Evolutionary conservation across 257 asterid species (phyloP).

Genomic region (Nicotiana paniculata): DNA sequence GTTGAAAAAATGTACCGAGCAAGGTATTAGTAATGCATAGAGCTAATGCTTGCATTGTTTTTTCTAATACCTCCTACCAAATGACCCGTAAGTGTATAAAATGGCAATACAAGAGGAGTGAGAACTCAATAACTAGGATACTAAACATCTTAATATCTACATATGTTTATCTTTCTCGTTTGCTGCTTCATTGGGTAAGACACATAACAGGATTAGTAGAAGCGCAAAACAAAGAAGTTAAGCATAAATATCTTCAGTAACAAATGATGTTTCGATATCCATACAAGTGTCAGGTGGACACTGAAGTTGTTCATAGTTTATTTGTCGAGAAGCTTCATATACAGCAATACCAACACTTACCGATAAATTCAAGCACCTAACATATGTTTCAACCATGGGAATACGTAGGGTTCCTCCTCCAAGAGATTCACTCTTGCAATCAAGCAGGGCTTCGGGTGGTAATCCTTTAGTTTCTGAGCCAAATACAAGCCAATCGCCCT

Average conservation of each 20-base stretch:
- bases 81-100: background rate
- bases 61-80: too few relatives aligned
- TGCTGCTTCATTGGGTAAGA: background rate
- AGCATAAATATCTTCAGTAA: slow-evolving; percentile 79
- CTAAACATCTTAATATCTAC: background rate
- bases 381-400: slow-evolving; percentile 93
- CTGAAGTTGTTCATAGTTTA: slow-evolving; percentile 72
- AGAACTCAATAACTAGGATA: background rate
- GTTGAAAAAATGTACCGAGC: too few relatives aligned
- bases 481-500: slow-evolving; percentile 95
- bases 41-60: too few relatives aligned
- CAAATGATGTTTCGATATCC: slow-evolving; percentile 30
- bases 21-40: too few relatives aligned
- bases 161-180: background rate
- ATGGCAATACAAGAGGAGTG: background rate
- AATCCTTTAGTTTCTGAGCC: slow-evolving; percentile 89
- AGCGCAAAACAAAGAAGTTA: background rate
- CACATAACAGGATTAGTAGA: background rate
- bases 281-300: slow-evolving; percentile 36
- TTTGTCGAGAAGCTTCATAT: slow-evolving; percentile 89
- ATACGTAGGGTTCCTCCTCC: slow-evolving; percentile 82
- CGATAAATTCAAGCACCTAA: slow-evolving; percentile 85
- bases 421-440: slow-evolving; percentile 47
- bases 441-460: slow-evolving; percentile 72
- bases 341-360: slow-evolving; percentile 91